Evolutionary conservation across 805 yeast genomes (phyloP), one percentile per base, ranked within the genome.

Genomic region (Wickerhamomyces mucosus): DNA sequence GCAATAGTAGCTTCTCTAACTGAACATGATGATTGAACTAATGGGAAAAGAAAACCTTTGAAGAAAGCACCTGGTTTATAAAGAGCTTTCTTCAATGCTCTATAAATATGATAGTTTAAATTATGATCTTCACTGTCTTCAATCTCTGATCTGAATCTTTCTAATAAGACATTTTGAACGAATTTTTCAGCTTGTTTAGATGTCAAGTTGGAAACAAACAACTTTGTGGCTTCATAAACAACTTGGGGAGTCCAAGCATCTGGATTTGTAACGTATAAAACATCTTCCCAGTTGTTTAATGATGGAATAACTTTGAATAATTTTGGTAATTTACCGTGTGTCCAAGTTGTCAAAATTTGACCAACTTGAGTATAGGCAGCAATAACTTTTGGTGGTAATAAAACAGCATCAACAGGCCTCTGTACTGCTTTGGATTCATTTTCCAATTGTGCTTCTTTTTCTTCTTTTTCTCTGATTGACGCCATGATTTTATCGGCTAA

Each of bases 51-150:
- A 50, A 92, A 86, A 1, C 98, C 99, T 58, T 86, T 89, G 70
- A 89, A 92, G 51, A 89, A 92, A 9, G 98, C 98, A 34, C 92
- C 86, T 19, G 99, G 98, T 56, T 92, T 92, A 65, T 92, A 92
- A 33, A 94, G 67, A 0, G 96, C 74, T 61, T 92, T 92, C 58
- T 88, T 89, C 45, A 92, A 61, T 0, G 98, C 77, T 49, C 96
- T 74, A 57, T 92, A 92, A 26, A 92, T 65, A 53, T 92, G 99
- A 53, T 92, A 89, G 59, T 94, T 89, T 41, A 92, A 68, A 22
- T 72, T 74, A 48, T 81, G 89, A 37, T 74, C 78, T 43, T 78
- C 88, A 36, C 72, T 71, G 18, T 75, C 78, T 50, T 79, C 88
- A 33, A 81, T 78, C 31, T 75, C 71, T 25, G 61, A 61, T 61